These are phyloP conservation scores for Stachybotrys chlorohalonatus DNA, from an alignment of 2,329 filamentous ascomycete genomes.

Conservation along the genomic window DNA sequence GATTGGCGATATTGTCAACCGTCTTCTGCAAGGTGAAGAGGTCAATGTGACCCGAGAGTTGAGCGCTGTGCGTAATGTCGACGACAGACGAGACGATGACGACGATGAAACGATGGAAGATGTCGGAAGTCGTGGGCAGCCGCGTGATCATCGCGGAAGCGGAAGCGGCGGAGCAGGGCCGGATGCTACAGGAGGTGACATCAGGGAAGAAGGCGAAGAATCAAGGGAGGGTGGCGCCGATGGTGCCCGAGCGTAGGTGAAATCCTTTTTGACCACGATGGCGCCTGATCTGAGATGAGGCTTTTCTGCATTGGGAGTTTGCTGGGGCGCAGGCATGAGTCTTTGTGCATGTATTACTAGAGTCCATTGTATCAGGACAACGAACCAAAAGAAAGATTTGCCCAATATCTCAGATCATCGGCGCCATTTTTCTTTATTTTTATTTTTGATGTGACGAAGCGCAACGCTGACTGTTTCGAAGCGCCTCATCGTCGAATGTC, in stretches of 20 bases:
- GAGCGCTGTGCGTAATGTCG: conserved; percentile 46
- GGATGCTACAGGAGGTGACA: conserved; percentile 82
- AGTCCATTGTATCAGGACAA: conserved; percentile 16
- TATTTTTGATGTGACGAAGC: not conserved
- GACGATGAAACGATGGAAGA: conserved; percentile 47
- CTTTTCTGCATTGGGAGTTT: not conserved
- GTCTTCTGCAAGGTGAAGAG: conserved; percentile 79
- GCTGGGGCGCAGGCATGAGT: not conserved
- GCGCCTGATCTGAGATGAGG: not conserved
- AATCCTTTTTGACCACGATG: conserved; percentile 19
- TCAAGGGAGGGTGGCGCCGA: conserved; percentile 90
- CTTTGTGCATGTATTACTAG: conserved; percentile 20
- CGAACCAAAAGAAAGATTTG: conserved; percentile 17
- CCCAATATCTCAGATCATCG: not conserved
- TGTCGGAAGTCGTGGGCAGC: conserved; percentile 54
- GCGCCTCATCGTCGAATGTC: conserved; percentile 47
- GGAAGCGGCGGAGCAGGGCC: conserved; percentile 74
- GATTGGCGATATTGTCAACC: conserved; percentile 80
- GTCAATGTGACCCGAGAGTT: conserved; percentile 71
- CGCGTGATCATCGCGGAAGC: conserved; percentile 46
- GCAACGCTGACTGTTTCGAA: conserved; percentile 38
- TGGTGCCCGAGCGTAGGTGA: conserved; percentile 98
- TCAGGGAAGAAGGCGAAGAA: conserved; percentile 81
- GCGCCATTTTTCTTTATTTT: not conserved
- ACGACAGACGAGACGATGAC: conserved; percentile 48